Base-by-base conservation (phyloP, 75 land plant genomes). In the Azolla pinnata region DNA sequence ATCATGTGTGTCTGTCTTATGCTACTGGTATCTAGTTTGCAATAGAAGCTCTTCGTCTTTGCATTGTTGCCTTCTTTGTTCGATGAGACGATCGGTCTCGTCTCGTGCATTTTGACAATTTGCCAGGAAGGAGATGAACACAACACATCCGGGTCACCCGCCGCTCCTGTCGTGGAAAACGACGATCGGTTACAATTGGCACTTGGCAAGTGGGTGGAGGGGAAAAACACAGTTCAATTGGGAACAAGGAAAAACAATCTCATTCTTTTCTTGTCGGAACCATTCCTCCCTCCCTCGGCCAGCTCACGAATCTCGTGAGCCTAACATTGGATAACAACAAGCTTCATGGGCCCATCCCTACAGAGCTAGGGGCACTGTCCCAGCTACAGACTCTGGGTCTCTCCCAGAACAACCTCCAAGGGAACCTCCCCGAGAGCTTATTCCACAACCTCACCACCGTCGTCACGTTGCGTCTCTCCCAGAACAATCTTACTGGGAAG, bases 401-500 rank as follows among this genome's bases (percentile, higher is more conserved):
- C 8, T 86, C 80, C 68, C 77, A 86, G 75, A 86, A 86, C 54
- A 73, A 87, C 16, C 71, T 86, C 14, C 65, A 77, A 54, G 90
- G 90, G 18, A 67, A 87, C 12, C 57, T 86, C 40, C 87, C 87
- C 8, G 7, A 44, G 4, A 67, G 75, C 5, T 65, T 86, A 21
- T 55, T 80, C 26, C 84, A 90, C 7, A 54, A 68, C 17, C 62
- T 83, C 23, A 29, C 16, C 1, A 61, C 51, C 31, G 69, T 90
- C n/a, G 49, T 70, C 7, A 61, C 70, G 14, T 51, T 90, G 33
- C 84, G 83, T 46, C 70, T 90, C 29, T 83, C 87, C 1, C 53
- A 67, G 24, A 90, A 90, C 61, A 65, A 59, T 14, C 81, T 90
- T 49, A 73, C 70, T 35, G 97, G 97, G 20, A 9, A 54, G 3